These are phyloP conservation scores for Parastagonospora nodorum DNA, from an alignment of 2,329 filamentous ascomycete genomes.

Conservation along the genomic window DNA sequence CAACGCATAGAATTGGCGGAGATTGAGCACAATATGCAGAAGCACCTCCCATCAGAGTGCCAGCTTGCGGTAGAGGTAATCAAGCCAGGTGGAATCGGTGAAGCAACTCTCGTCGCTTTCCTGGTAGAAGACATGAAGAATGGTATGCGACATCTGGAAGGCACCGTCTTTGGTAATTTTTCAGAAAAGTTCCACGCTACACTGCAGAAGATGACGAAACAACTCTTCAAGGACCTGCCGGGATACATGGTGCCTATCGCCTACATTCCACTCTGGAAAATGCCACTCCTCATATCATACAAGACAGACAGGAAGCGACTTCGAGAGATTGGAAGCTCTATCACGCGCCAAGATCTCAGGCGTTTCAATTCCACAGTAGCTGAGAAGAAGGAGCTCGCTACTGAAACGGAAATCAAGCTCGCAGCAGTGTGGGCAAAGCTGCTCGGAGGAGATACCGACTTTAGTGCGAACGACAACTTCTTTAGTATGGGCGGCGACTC, in stretches of 20 bases:
- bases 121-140: constrained; percentile 38
- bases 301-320: constrained; percentile 45
- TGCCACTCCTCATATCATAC: constrained; percentile 43
- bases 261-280: constrained; percentile 43
- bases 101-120: constrained; percentile 42
- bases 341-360: constrained; percentile 39
- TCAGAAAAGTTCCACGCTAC: constrained; percentile 36
- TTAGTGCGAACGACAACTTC: constrained; percentile 48
- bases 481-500: constrained; percentile 57
- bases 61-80: constrained; percentile 58
- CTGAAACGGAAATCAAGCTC: constrained; percentile 38
- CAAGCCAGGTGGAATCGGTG: constrained; percentile 39
- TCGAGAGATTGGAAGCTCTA: constrained; percentile 37
- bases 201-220: constrained; percentile 35
- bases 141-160: constrained; percentile 36
- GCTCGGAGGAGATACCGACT: constrained; percentile 39
- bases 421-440: constrained; percentile 39
- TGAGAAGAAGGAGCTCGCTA: constrained; percentile 51
- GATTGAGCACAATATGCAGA: constrained; percentile 47
- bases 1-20: constrained; percentile 47
- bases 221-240: constrained; percentile 35
- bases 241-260: constrained; percentile 44
- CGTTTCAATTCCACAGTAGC: constrained; percentile 36
- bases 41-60: constrained; percentile 45
- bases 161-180: constrained; percentile 37